A percentile compares a stretch with the other conserved stretches of the same genome.
Evolutionary conservation across 2,329 filamentous ascomycete species (phyloP).

Genomic region (Phyllosticta ampelicida): DNA sequence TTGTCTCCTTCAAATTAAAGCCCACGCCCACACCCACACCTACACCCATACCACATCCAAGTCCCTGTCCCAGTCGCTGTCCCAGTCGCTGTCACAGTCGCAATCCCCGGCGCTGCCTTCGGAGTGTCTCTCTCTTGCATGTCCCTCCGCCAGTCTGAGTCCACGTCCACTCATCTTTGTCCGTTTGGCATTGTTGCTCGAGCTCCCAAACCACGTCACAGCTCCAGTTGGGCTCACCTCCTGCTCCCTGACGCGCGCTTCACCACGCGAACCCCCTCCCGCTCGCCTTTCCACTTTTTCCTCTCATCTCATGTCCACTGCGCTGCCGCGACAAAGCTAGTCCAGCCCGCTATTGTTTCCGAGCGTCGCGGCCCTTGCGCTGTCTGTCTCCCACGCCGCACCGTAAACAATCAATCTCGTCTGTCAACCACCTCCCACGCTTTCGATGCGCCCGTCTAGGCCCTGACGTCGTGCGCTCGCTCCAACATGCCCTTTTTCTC

Average conservation of each 20-base stretch:
- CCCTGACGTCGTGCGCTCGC: background rate
- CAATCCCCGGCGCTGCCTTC: too few relatives aligned
- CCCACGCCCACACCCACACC: background rate
- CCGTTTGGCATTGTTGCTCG: background rate
- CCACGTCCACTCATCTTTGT: too few relatives aligned
- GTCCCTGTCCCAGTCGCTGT: too few relatives aligned
- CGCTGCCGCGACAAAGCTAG: background rate
- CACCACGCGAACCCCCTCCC: conserved; percentile 3
- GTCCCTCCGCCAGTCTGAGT: background rate
- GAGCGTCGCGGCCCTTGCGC: background rate
- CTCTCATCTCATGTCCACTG: background rate
- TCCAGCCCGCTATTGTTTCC: background rate
- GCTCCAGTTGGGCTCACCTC: background rate
- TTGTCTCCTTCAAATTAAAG: conserved; percentile 10
- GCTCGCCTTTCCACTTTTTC: background rate
- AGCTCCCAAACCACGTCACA: background rate
- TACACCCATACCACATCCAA: background rate
- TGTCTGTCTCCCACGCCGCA: background rate
- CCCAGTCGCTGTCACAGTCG: too few relatives aligned
- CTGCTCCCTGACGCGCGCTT: conserved; percentile 6
- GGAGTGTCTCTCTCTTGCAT: too few relatives aligned
- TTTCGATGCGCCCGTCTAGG: background rate
- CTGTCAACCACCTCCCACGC: background rate
- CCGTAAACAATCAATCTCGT: background rate
- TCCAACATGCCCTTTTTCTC: conserved; percentile 47